Percentiles rank a stretch among this genome's conserved stretches.
phyloP scores from a whole-genome alignment of 129 eudicot species.

The Arctium lappa region DNA sequence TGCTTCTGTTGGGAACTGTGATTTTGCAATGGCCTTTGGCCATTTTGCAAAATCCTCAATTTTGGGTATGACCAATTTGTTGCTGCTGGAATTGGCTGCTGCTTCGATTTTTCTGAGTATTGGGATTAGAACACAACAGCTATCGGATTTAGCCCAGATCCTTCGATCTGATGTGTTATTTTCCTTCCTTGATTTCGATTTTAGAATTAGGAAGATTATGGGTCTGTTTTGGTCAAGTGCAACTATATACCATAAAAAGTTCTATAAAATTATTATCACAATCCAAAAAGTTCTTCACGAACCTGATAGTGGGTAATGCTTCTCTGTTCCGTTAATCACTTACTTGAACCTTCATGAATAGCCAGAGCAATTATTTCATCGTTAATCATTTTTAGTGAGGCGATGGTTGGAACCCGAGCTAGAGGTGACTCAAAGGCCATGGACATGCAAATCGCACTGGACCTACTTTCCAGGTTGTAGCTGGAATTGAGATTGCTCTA shows the following conservation, averaged over 20 bases:
- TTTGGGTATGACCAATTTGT: no score
- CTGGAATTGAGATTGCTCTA: not conserved
- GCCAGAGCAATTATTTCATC: constrained; percentile 96
- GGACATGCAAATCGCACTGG: constrained; percentile 78
- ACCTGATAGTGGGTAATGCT: constrained; percentile 9
- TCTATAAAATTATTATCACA: not conserved
- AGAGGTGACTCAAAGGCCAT: constrained; percentile 70
- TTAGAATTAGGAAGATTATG: no score
- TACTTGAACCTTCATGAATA: constrained; percentile 22
- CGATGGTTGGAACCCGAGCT: constrained; percentile 97
- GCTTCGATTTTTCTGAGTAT: no score
- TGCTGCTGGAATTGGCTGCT: no score
- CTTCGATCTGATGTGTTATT: no score
- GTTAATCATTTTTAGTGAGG: constrained; percentile 79
- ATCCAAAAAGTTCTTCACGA: not conserved
- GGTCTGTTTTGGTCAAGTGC: constrained; percentile 26
- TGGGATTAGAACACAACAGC: no score
- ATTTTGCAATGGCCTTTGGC: no score
- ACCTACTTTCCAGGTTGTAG: constrained; percentile 80
- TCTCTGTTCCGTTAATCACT: not conserved
- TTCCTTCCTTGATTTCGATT: no score
- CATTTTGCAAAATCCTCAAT: no score
- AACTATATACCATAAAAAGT: constrained; percentile 3
- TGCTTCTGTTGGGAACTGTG: no score
- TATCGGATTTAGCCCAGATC: no score